phyloP scores from a whole-genome alignment of 768 basidiomycete species.

The Auricularia auricula-judae region DNA sequence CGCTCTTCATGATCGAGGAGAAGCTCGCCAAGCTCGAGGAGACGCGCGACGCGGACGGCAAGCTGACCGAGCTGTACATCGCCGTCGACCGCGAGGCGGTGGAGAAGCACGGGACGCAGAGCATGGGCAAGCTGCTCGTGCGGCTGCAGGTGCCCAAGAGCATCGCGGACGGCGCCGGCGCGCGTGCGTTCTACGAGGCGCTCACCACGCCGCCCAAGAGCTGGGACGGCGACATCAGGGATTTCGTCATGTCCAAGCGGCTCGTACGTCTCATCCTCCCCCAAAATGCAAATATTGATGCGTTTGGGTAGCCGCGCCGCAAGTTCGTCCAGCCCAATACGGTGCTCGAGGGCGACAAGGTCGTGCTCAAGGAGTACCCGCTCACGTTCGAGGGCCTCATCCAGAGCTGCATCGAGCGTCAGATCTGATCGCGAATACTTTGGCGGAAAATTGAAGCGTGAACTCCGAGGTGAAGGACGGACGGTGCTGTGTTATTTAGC shows the following conservation, averaged over 20 bases:
- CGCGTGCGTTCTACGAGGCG: constrained; percentile 68
- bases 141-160: constrained; percentile 79
- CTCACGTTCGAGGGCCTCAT: constrained; percentile 63
- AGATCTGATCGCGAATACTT: constrained; percentile 23
- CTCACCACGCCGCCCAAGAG: constrained; percentile 61
- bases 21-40: constrained; percentile 65
- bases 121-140: constrained; percentile 62
- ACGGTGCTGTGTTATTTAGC: too few species aligned
- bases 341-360: constrained; percentile 51
- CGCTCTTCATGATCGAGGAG: constrained; percentile 60
- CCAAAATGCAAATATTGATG: not conserved
- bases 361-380: constrained; percentile 70
- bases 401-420: constrained; percentile 71
- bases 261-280: constrained; percentile 27
- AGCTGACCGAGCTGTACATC: constrained; percentile 57
- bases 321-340: constrained; percentile 77
- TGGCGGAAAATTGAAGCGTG: too few species aligned
- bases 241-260: constrained; percentile 72
- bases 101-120: constrained; percentile 50
- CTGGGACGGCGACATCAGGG: constrained; percentile 67
- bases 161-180: constrained; percentile 71
- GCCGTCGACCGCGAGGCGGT: constrained; percentile 67
- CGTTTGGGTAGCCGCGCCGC: constrained; percentile 54
- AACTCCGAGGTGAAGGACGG: too few species aligned
- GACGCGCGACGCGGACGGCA: constrained; percentile 43